phyloP scores from a whole-genome alignment of 495 filamentous ascomycete species.

The Xylona heveae region DNA sequence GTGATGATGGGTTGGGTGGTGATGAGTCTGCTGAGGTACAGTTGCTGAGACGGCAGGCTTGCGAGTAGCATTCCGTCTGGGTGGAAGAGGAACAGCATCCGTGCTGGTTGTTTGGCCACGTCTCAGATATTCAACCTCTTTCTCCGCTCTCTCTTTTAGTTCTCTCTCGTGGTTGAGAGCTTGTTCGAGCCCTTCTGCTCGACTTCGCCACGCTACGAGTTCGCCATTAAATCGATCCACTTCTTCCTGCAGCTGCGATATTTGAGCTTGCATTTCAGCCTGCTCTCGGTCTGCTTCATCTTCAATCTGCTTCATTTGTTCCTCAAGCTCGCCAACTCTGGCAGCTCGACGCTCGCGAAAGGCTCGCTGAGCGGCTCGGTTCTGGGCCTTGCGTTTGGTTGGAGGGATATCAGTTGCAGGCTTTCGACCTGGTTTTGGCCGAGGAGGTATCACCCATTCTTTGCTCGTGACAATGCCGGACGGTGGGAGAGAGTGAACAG shows the following conservation, averaged over 20 bases:
- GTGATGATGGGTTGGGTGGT: constrained; percentile 2
- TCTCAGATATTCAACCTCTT: constrained; percentile 22
- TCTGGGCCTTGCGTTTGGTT: constrained; percentile 83
- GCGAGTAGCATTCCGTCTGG: constrained; percentile 6
- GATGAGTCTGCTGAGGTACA: constrained; percentile 7
- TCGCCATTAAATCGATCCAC: constrained; percentile 11
- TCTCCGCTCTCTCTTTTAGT: constrained; percentile 19
- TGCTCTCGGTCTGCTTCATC: constrained; percentile 25
- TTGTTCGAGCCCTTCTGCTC: constrained; percentile 6
- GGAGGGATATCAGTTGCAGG: constrained; percentile 80
- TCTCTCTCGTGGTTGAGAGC: constrained; percentile 17
- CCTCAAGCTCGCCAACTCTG: constrained; percentile 68
- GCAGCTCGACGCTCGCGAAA: constrained; percentile 77
- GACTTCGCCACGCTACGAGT: constrained; percentile 7
- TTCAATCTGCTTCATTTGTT: constrained; percentile 49
- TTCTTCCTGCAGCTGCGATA: constrained; percentile 19
- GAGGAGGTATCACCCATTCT: constrained; percentile 75
- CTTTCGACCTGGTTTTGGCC: constrained; percentile 84
- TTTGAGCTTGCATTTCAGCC: constrained; percentile 21
- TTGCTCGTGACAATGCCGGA: constrained; percentile 36
- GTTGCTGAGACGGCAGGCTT: background rate
- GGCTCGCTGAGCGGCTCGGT: constrained; percentile 75
- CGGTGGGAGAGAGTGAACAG: constrained; percentile 1
- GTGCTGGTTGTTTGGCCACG: constrained; percentile 8
- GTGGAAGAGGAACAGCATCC: constrained; percentile 15